phyloP scores from a whole-genome alignment of 2,329 filamentous ascomycete species.

The Penicillium sp. region DNA sequence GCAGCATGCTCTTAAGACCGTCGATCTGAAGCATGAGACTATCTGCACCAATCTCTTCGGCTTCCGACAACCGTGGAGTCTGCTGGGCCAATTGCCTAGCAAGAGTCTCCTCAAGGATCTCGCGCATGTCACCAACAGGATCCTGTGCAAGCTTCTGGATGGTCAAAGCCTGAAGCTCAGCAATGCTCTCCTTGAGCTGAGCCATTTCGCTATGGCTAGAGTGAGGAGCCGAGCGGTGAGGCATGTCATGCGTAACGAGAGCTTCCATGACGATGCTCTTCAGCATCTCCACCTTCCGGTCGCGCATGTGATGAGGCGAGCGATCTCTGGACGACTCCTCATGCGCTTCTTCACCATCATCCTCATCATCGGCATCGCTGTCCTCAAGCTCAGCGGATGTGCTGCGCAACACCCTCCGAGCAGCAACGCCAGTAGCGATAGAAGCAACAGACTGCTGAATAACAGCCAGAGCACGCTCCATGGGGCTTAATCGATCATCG shows the following conservation, averaged over 20 bases:
- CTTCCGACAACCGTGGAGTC: slow-evolving; percentile 51
- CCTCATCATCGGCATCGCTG: slow-evolving; percentile 93
- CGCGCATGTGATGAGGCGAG: slow-evolving; percentile 67
- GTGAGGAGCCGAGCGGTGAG: slow-evolving; percentile 26
- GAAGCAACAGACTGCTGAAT: slow-evolving; percentile 70
- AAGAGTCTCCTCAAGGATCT: slow-evolving; percentile 63
- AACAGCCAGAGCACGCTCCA: slow-evolving; percentile 73
- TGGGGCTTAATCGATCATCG: slow-evolving; percentile 71
- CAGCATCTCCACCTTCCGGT: slow-evolving; percentile 81
- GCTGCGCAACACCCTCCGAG: slow-evolving; percentile 62
- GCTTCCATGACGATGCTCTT: slow-evolving; percentile 65
- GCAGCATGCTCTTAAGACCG: slow-evolving; percentile 69
- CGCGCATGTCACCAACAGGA: slow-evolving; percentile 56
- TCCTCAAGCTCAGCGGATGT: slow-evolving; percentile 67
- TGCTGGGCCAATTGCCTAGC: slow-evolving; percentile 50
- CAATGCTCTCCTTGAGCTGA: slow-evolving; percentile 40
- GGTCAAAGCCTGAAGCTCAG: slow-evolving; percentile 43
- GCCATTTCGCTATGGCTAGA: slow-evolving; percentile 37
- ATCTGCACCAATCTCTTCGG: slow-evolving; percentile 52
- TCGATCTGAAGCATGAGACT: slow-evolving; percentile 58
- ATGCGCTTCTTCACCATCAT: slow-evolving; percentile 63
- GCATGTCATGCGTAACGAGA: slow-evolving; percentile 50
- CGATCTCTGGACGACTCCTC: slow-evolving; percentile 62
- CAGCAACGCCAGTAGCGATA: slow-evolving; percentile 58
- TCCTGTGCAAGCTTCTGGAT: slow-evolving; percentile 35